Percentiles rank a stretch among this genome's conserved stretches.
These are phyloP conservation scores for Iris macrosiphon DNA, from an alignment of 106 monocot genomes.

Conservation along the genomic window DNA sequence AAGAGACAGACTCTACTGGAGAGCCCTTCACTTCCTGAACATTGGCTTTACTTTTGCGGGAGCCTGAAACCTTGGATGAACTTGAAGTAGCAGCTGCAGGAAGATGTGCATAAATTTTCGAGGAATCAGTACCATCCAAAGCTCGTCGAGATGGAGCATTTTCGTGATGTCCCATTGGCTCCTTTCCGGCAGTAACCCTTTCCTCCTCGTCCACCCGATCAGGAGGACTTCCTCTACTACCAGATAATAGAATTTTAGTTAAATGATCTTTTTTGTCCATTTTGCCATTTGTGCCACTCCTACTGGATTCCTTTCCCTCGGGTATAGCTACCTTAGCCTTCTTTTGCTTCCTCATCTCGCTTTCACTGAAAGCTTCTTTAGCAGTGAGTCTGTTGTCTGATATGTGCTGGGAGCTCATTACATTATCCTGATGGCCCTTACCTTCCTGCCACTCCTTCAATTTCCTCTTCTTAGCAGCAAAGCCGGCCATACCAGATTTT, in stretches of 20 bases:
- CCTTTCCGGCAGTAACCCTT: slow-evolving; percentile 7
- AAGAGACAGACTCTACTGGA: slow-evolving; percentile 87
- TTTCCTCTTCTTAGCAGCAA: slow-evolving; percentile 42
- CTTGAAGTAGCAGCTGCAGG: slow-evolving; percentile 61
- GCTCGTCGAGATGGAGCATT: slow-evolving; percentile 1
- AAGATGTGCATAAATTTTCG: slow-evolving; percentile 16
- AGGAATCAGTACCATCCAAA: slow-evolving; percentile 15
- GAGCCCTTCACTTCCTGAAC: slow-evolving; percentile 57
- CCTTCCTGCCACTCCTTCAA: slow-evolving; percentile 38
- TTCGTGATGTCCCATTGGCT: slow-evolving; percentile 4
- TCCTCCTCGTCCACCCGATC: slow-evolving; percentile 12
- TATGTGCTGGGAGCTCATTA: background rate
- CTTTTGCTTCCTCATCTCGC: slow-evolving; percentile 34
- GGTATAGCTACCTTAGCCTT: slow-evolving; percentile 21
- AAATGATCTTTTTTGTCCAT: slow-evolving; percentile 8
- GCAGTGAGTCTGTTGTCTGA: slow-evolving; percentile 3
- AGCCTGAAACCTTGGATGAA: slow-evolving; percentile 76
- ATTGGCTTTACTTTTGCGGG: slow-evolving; percentile 47
- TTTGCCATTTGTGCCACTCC: slow-evolving; percentile 10
- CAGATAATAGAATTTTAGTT: slow-evolving; percentile 12
- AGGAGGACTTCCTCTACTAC: slow-evolving; percentile 9
- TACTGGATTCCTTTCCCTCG: slow-evolving; percentile 13
- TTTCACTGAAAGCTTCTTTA: slow-evolving; percentile 34
- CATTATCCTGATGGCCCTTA: slow-evolving; percentile 14
- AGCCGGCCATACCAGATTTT: slow-evolving; percentile 14